These are phyloP conservation scores for Boletus huronensis DNA, from an alignment of 768 basidiomycete genomes.

Conservation along the genomic window DNA sequence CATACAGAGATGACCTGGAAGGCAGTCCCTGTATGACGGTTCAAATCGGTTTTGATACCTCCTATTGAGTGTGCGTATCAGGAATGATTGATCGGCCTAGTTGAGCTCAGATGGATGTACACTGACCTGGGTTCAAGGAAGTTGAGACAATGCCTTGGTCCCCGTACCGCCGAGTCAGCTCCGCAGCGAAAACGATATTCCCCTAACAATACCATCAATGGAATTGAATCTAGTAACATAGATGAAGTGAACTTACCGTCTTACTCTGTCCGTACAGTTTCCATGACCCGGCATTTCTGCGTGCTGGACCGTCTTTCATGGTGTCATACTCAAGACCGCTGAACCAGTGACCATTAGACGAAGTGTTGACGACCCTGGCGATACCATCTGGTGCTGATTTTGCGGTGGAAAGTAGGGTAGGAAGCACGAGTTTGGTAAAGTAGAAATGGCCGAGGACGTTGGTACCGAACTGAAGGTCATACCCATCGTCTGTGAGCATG, in stretches of 20 bases:
- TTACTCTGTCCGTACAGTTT: constrained; percentile 32
- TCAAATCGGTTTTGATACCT: constrained; percentile 21
- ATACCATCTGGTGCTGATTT: constrained; percentile 31
- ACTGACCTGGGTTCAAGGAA: constrained; percentile 41
- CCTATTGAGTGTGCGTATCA: constrained; percentile 1
- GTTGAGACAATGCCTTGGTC: constrained; percentile 44
- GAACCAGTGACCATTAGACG: constrained; percentile 29
- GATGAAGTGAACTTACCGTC: constrained; percentile 16
- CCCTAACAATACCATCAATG: constrained; percentile 29
- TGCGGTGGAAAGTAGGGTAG: constrained; percentile 29
- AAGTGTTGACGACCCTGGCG: constrained; percentile 35
- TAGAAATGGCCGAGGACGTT: constrained; percentile 37
- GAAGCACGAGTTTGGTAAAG: constrained; percentile 37
- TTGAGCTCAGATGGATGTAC: neutral
- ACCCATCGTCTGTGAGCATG: constrained; percentile 35
- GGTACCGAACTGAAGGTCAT: constrained; percentile 41
- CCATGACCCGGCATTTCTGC: constrained; percentile 1
- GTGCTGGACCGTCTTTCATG: constrained; percentile 26
- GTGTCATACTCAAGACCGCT: constrained; percentile 24
- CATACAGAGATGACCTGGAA: constrained; percentile 5
- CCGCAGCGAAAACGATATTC: constrained; percentile 42
- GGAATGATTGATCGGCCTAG: neutral
- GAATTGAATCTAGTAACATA: neutral
- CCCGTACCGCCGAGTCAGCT: constrained; percentile 40
- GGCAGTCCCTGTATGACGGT: constrained; percentile 9